Conservation (phyloP, 495 filamentous ascomycete genomes). For the Lasiosphaeria miniovina region DNA sequence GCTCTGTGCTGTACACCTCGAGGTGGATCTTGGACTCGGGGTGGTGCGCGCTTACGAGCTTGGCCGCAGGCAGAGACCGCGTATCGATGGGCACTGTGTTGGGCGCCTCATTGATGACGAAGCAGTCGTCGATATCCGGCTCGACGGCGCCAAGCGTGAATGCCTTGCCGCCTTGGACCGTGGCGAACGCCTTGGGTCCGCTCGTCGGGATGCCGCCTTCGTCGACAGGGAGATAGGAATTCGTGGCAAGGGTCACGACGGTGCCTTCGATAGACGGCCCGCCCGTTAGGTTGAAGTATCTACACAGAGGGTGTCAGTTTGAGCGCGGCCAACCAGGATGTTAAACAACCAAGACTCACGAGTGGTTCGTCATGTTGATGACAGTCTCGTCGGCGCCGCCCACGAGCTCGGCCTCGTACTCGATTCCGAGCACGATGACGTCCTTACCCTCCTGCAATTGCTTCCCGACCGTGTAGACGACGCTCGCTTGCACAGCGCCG, state of each 20-base stretch:
- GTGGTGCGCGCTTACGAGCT: constrained; percentile 66
- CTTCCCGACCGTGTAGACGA: constrained; percentile 74
- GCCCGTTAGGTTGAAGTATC: constrained; percentile 86
- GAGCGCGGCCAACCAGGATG: not conserved
- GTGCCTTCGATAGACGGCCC: constrained; percentile 71
- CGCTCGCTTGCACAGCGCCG: constrained; percentile 71
- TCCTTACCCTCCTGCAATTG: constrained; percentile 59
- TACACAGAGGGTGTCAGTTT: constrained; percentile 31
- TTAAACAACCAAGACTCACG: constrained; percentile 49
- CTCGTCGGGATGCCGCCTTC: constrained; percentile 63
- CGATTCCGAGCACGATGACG: constrained; percentile 66
- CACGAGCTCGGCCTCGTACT: constrained; percentile 84
- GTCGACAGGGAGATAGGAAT: constrained; percentile 72
- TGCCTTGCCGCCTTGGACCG: constrained; percentile 58
- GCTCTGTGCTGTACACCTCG: constrained; percentile 84
- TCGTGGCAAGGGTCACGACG: constrained; percentile 64
- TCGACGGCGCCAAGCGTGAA: constrained; percentile 66
- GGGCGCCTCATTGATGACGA: constrained; percentile 67
- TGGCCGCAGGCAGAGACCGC: constrained; percentile 58
- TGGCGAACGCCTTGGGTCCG: constrained; percentile 53
- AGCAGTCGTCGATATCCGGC: constrained; percentile 86
- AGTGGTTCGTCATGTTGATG: constrained; percentile 91
- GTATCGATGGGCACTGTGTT: constrained; percentile 70
- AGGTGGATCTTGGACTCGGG: constrained; percentile 70
- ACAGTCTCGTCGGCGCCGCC: constrained; percentile 79